Conservation (phyloP, 495 filamentous ascomycete genomes). For the Daldinia vernicosa region DNA sequence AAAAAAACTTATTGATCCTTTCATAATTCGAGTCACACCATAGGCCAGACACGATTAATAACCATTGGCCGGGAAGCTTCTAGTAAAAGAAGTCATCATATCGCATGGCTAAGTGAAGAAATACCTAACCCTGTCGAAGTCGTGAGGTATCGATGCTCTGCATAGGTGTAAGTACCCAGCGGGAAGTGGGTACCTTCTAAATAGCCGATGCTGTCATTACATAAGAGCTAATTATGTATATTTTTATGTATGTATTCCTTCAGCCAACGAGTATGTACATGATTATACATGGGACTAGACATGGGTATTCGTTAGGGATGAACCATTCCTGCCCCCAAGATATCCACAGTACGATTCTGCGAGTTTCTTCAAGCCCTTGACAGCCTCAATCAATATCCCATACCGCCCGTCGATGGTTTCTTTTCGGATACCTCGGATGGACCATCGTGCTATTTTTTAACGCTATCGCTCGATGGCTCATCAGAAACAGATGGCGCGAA, state of each 20-base stretch:
- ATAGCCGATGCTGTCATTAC: slow-evolving; percentile 22
- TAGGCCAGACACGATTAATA: slow-evolving; percentile 2
- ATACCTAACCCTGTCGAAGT: slow-evolving; percentile 16
- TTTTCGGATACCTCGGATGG: slow-evolving; percentile 41
- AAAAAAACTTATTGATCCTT: slow-evolving; percentile 12
- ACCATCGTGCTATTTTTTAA: slow-evolving; percentile 39
- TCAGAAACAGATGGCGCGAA: slow-evolving; percentile 37
- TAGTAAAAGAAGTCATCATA: slow-evolving; percentile 8
- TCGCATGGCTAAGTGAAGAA: slow-evolving; percentile 4
- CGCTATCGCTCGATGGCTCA: slow-evolving; percentile 35
- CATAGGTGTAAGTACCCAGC: slow-evolving; percentile 15
- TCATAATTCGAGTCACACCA: slow-evolving; percentile 4
- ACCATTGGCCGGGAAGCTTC: slow-evolving; percentile 27
- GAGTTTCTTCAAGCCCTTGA: background rate
- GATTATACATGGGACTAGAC: slow-evolving; percentile 3
- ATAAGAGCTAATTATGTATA: no score
- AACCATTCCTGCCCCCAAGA: slow-evolving; percentile 15
- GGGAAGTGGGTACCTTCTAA: slow-evolving; percentile 9
- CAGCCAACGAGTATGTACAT: background rate
- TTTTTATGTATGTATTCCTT: background rate
- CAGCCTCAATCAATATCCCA: slow-evolving; percentile 13
- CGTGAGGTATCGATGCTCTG: slow-evolving; percentile 14
- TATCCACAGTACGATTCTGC: slow-evolving; percentile 12
- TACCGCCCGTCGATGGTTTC: slow-evolving; percentile 30
- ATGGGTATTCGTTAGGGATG: background rate